phyloP scores from a whole-genome alignment of 257 asterid species.

The Capsicum chinense region DNA sequence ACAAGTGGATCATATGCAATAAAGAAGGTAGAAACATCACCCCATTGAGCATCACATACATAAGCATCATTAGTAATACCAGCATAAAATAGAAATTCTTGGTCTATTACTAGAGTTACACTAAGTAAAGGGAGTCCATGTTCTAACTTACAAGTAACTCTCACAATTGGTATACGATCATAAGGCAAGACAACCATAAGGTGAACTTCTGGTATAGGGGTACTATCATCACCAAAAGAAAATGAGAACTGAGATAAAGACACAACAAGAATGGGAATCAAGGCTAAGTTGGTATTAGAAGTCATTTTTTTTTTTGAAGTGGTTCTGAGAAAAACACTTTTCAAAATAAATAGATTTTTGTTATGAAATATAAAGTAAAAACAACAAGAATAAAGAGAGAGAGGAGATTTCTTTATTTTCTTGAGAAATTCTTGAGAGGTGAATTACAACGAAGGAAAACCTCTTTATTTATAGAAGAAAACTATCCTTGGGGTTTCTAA shows the following conservation, averaged over 20 bases:
- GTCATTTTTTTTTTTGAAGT: neutral
- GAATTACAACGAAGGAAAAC: too few species aligned
- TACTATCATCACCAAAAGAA: neutral
- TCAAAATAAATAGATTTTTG: too few species aligned
- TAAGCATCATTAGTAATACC: neutral
- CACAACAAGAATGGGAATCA: neutral
- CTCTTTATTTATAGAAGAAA: too few species aligned
- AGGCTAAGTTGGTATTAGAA: neutral
- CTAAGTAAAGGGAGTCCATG: neutral
- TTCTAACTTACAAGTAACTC: slow-evolving; percentile 9
- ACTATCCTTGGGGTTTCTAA: too few species aligned
- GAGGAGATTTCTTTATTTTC: too few species aligned
- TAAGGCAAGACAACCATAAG: neutral
- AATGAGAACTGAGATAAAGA: neutral
- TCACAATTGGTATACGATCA: neutral
- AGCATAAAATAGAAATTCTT: slow-evolving; percentile 24
- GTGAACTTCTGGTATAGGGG: neutral
- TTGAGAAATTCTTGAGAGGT: too few species aligned
- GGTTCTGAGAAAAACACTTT: too few species aligned
- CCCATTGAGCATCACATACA: slow-evolving; percentile 5
- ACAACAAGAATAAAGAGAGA: too few species aligned
- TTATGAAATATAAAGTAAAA: too few species aligned
- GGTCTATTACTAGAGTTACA: neutral
- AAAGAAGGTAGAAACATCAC: neutral
- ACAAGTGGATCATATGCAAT: slow-evolving; percentile 14